Conservation (phyloP, 441 rosid species). For the Eruca vesicaria region DNA sequence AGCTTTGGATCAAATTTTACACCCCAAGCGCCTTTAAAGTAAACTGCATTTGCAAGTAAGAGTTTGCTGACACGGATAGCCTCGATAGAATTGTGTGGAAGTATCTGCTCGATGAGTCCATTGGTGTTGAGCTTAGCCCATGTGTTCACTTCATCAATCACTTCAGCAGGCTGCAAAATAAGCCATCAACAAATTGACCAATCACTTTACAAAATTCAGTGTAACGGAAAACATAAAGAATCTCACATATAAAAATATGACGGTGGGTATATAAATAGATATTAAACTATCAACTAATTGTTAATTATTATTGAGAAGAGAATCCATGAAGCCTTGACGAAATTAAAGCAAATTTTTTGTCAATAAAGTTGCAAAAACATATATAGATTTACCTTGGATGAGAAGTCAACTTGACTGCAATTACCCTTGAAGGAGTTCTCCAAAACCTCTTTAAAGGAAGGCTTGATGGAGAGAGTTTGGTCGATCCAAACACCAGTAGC, state of each 20-base stretch:
- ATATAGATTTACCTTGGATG: constrained; percentile 46
- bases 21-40: constrained; percentile 79
- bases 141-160: constrained; percentile 49
- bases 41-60: constrained; percentile 66
- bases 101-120: constrained; percentile 65
- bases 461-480: constrained; percentile 45
- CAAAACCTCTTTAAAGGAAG: constrained; percentile 54
- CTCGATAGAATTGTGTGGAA: constrained; percentile 37
- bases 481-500: constrained; percentile 75
- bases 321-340: no score
- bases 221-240: no score
- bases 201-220: neutral
- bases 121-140: constrained; percentile 68
- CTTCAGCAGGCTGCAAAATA: constrained; percentile 55
- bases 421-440: constrained; percentile 47
- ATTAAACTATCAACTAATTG: no score
- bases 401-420: constrained; percentile 61
- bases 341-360: no score
- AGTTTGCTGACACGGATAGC: constrained; percentile 36
- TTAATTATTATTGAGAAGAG: no score
- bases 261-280: no score
- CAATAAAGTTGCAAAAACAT: neutral
- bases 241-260: neutral
- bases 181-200: neutral
- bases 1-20: constrained; percentile 49